Base-by-base conservation (phyloP, 352 stramenopile species). In the Phytophthora sp. region DNA sequence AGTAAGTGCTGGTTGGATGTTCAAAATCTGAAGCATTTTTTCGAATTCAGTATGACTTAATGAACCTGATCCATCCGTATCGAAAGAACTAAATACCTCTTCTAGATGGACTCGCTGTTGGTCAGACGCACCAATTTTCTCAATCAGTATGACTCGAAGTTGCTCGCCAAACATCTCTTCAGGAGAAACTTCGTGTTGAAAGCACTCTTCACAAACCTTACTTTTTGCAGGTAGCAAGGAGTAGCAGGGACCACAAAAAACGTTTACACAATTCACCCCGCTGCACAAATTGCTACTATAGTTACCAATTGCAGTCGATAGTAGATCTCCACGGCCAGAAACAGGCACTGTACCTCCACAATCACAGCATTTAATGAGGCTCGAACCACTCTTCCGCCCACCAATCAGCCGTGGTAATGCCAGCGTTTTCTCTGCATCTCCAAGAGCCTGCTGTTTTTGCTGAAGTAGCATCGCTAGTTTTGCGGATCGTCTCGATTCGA, bases 141-240 rank as follows among this genome's bases (percentile, higher is more conserved):
- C 79, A 17, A 94, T 87, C 13, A 93, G 46, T 0, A 88, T 37
- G 0, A 72, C 57, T 34, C 84, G 83, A 12, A 95, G 54, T n/a
- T 86, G 81, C 27, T 83, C 77, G 4, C 84, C 82, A 26, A 91
- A 74, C 1, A 62, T 69, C 46, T 90, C 82, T 9, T 66, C 34
- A 0, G 76, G 68, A 2, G 59, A 48, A 8, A 76, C 44, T 52
- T 93, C 87, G 50, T 93, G 76, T 37, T 86, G 64, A 51, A 88
- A 95, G 44, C 87, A 95, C 20, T 87, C 72, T 61, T 94, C 84
- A 23, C 87, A 95, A 0, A 92, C 49, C 26, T 86, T 88, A 26
- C 74, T 84, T 32, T 58, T 73, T 1, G 31, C 30, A 6, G 80
- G 81, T 1, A 95, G 57, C 20, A 67, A 48, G 1, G 27, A 49